phyloP scores from a whole-genome alignment of 2,329 filamentous ascomycete genomes.

The Ceratocystis albifundus region DNA sequence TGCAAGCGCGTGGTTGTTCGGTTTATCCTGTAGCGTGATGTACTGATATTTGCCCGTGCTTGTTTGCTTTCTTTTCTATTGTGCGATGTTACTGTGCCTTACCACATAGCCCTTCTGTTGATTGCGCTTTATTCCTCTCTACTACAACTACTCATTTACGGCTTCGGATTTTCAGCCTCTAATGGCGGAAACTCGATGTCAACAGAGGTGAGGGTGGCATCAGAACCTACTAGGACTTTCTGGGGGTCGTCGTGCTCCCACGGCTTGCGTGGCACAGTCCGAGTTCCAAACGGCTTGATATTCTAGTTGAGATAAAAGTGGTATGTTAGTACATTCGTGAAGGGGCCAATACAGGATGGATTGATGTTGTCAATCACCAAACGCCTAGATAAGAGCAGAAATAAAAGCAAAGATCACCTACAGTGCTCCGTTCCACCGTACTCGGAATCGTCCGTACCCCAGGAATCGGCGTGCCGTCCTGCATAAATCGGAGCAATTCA shows the following conservation, averaged over 20 bases:
- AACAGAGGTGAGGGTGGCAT: constrained; percentile 1
- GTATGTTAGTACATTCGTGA: constrained; percentile 29
- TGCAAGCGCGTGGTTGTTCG: neutral
- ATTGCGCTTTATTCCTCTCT: neutral
- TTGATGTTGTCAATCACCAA: neutral
- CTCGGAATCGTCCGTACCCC: constrained; percentile 80
- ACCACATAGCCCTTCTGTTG: neutral
- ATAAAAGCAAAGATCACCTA: constrained; percentile 33
- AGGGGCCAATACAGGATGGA: no score
- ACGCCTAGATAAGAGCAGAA: neutral
- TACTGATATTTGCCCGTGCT: neutral
- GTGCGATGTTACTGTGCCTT: neutral
- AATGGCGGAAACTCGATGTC: constrained; percentile 21
- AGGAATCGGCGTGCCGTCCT: constrained; percentile 68
- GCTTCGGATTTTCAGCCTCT: neutral
- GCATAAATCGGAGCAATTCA: constrained; percentile 75
- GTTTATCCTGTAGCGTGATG: neutral
- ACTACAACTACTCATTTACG: neutral
- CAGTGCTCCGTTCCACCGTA: constrained; percentile 60
- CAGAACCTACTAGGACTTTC: neutral
- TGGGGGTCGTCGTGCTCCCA: constrained; percentile 17
- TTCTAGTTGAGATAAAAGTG: neutral
- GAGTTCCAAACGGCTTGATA: constrained; percentile 21
- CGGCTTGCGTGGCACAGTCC: constrained; percentile 21
- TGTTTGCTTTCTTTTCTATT: neutral